phyloP scores from a whole-genome alignment of 1,284 basidiomycete species.

The Cutaneotrichosporon sp. region DNA sequence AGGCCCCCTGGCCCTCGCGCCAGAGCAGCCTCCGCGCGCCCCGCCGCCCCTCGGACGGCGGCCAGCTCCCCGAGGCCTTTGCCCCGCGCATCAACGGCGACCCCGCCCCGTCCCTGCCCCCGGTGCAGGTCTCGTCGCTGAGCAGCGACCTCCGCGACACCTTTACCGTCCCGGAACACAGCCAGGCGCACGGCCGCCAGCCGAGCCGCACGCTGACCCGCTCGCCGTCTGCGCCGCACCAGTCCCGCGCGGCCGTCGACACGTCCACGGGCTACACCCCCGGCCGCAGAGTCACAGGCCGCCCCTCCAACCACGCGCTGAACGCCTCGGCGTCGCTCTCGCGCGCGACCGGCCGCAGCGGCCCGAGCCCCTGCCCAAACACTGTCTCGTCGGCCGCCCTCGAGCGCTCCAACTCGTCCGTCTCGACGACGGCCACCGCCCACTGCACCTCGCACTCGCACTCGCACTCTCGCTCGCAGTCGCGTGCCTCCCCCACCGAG shows the following conservation, averaged over 20 bases:
- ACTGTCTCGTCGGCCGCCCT: neutral
- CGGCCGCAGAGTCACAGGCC: neutral
- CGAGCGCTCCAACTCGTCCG: neutral
- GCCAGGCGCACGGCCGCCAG: neutral
- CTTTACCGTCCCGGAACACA: neutral
- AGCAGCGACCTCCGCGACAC: neutral
- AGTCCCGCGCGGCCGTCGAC: conserved; percentile 3
- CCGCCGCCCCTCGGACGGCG: neutral
- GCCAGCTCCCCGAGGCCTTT: neutral
- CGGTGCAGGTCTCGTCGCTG: neutral
- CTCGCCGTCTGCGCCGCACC: conserved; percentile 4
- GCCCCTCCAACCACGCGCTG: neutral
- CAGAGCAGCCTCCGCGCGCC: conserved; percentile 12
- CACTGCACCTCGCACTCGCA: neutral
- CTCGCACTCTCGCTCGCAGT: too few species aligned
- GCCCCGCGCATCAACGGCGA: neutral
- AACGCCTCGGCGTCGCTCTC: neutral
- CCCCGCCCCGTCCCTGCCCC: conserved; percentile 5
- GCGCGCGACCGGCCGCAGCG: neutral
- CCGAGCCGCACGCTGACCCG: neutral
- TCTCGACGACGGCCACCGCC: neutral
- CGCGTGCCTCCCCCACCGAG: neutral
- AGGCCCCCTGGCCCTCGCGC: conserved; percentile 5
- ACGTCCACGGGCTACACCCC: conserved; percentile 1
- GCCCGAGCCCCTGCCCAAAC: neutral